Evolutionary conservation across 768 basidiomycete species (phyloP).

Genomic region (Strobilomyces confusus): DNA sequence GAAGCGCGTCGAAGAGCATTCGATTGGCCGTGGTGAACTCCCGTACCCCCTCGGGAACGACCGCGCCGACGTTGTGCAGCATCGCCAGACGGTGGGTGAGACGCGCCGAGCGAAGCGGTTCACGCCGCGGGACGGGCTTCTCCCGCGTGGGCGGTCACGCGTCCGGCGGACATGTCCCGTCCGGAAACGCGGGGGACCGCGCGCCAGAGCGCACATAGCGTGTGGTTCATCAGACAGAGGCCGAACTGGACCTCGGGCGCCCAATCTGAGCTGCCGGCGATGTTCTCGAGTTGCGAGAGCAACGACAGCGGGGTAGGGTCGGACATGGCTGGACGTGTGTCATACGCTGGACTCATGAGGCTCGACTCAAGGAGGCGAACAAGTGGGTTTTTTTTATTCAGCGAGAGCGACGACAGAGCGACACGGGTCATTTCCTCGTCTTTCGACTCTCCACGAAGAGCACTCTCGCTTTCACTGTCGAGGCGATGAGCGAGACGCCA

Average conservation of each 20-base stretch:
- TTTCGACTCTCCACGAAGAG: conserved; percentile 79
- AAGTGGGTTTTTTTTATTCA: neutral
- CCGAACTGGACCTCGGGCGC: neutral
- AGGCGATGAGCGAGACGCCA: neutral
- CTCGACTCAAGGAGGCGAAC: neutral
- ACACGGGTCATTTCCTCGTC: conserved; percentile 50
- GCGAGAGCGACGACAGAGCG: too few relatives aligned
- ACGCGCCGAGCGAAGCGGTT: neutral
- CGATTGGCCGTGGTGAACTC: too few relatives aligned
- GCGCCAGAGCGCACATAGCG: neutral
- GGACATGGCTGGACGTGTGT: neutral
- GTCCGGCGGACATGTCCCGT: neutral
- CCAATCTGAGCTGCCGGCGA: neutral
- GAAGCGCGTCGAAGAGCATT: neutral
- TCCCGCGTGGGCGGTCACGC: neutral
- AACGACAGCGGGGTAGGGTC: neutral
- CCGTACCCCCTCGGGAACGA: too few relatives aligned
- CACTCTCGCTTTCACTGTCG: conserved; percentile 62
- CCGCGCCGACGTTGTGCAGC: too few relatives aligned
- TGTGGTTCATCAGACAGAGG: neutral
- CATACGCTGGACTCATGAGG: too few relatives aligned
- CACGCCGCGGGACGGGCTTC: neutral
- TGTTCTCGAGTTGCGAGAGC: neutral
- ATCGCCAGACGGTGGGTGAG: neutral
- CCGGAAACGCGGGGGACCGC: too few relatives aligned